Conservation (phyloP, 305 asterid species). For the Petunia hybrid region DNA sequence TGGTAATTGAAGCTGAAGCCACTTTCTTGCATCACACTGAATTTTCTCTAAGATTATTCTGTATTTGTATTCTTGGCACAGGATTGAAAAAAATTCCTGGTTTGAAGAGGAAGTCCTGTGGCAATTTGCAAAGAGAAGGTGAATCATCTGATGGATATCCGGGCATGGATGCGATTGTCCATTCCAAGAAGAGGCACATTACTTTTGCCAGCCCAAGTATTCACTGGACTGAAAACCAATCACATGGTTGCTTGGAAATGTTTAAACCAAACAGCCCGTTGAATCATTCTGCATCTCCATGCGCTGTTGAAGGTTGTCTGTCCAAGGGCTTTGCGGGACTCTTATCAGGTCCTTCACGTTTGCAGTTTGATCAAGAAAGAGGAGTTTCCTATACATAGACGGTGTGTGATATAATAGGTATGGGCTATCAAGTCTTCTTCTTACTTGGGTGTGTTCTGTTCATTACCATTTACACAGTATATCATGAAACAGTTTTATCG, state of each 20-base stretch:
- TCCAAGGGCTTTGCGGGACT: constrained; percentile 89
- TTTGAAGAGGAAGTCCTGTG: constrained; percentile 73
- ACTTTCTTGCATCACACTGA: neutral
- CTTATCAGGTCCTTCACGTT: constrained; percentile 63
- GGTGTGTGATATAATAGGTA: neutral
- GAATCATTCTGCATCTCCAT: constrained; percentile 59
- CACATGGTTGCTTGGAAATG: constrained; percentile 43
- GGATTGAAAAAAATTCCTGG: constrained; percentile 74
- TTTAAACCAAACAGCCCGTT: constrained; percentile 47
- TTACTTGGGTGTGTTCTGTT: neutral
- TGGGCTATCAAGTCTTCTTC: neutral
- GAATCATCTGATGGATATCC: constrained; percentile 41
- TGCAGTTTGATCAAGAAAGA: constrained; percentile 57
- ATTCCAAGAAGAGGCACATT: constrained; percentile 57
- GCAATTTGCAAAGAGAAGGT: constrained; percentile 43
- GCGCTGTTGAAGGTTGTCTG: constrained; percentile 87
- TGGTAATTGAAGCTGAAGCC: constrained; percentile 50
- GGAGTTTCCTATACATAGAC: constrained; percentile 55
- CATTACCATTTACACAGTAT: neutral
- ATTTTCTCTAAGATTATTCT: constrained; percentile 18
- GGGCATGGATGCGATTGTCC: constrained; percentile 34
- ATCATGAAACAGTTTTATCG: neutral
- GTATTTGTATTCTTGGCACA: constrained; percentile 37
- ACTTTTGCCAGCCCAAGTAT: constrained; percentile 35
- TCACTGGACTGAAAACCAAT: constrained; percentile 42